Conservation (phyloP, 352 stramenopile species). For the Discostella stelligera region DNA sequence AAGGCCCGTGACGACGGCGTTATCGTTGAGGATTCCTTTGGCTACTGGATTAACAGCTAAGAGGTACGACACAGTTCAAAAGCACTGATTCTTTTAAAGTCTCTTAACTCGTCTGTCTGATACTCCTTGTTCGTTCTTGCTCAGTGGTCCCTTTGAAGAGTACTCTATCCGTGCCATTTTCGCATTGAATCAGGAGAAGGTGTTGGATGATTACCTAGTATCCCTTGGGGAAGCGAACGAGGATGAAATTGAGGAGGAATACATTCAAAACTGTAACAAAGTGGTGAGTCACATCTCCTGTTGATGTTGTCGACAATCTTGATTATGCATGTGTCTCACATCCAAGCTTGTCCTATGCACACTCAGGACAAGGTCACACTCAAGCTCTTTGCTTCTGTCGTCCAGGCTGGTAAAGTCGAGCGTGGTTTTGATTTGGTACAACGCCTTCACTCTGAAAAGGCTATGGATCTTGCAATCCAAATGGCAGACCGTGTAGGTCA, state of each 20-base stretch:
- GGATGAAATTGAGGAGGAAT: constrained; percentile 68
- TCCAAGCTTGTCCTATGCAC: too few species aligned
- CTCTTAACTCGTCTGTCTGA: not conserved
- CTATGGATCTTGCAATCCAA: constrained; percentile 69
- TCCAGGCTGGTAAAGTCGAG: constrained; percentile 71
- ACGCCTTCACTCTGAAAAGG: constrained; percentile 70
- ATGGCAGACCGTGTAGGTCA: constrained; percentile 59
- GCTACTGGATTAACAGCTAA: constrained; percentile 43
- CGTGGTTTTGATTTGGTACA: constrained; percentile 65
- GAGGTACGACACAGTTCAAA: constrained; percentile 43
- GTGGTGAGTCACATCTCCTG: constrained; percentile 53
- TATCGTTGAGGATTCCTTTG: constrained; percentile 73
- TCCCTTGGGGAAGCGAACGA: constrained; percentile 30
- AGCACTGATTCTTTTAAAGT: constrained; percentile 5
- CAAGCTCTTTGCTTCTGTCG: constrained; percentile 63
- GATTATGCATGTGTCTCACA: too few species aligned
- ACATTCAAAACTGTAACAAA: constrained; percentile 56
- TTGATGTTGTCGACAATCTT: too few species aligned
- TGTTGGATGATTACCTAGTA: constrained; percentile 53
- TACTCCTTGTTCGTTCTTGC: not conserved
- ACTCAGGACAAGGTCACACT: constrained; percentile 74
- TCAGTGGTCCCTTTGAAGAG: constrained; percentile 64
- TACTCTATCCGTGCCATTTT: constrained; percentile 69
- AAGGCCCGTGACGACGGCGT: constrained; percentile 65
- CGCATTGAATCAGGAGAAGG: constrained; percentile 69